Conservation (phyloP, 1,284 basidiomycete species). For the Peniophora sp. region DNA sequence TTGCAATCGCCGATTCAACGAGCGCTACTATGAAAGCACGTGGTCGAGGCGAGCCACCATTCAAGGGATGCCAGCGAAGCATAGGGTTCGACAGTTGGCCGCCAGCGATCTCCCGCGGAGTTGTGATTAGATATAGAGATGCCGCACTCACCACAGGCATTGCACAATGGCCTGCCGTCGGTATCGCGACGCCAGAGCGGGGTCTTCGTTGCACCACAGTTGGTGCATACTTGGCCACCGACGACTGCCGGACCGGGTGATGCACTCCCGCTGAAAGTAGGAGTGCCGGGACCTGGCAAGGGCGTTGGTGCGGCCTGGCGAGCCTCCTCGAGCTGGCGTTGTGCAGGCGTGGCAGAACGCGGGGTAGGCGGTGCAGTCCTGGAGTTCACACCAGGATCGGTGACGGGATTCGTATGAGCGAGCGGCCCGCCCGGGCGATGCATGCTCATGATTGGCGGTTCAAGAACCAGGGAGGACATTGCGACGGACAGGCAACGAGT, state of each 20-base stretch:
- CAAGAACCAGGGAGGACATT: constrained; percentile 35
- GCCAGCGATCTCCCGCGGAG: too few relatives aligned
- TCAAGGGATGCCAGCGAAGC: too few relatives aligned
- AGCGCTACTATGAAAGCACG: too few relatives aligned
- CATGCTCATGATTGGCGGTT: constrained; percentile 38
- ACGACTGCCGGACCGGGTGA: too few relatives aligned
- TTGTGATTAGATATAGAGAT: constrained; percentile 5
- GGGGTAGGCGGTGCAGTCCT: too few relatives aligned
- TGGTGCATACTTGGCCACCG: constrained; percentile 35
- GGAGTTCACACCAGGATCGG: background rate
- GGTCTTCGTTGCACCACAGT: constrained; percentile 68
- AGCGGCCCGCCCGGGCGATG: constrained; percentile 19
- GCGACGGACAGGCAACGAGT: background rate
- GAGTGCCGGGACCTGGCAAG: too few relatives aligned
- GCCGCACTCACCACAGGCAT: constrained; percentile 72
- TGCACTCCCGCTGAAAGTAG: too few relatives aligned
- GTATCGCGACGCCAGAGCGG: constrained; percentile 77
- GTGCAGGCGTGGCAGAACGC: too few relatives aligned
- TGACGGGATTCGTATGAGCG: background rate
- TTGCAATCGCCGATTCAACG: background rate
- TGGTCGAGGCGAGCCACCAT: too few relatives aligned
- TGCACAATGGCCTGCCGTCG: constrained; percentile 77
- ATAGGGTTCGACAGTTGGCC: too few relatives aligned
- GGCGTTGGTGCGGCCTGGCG: too few relatives aligned
- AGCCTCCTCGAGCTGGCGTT: too few relatives aligned